These are phyloP conservation scores for Neonectria punicea DNA, from an alignment of 2,329 filamentous ascomycete species.

Conservation along the genomic window DNA sequence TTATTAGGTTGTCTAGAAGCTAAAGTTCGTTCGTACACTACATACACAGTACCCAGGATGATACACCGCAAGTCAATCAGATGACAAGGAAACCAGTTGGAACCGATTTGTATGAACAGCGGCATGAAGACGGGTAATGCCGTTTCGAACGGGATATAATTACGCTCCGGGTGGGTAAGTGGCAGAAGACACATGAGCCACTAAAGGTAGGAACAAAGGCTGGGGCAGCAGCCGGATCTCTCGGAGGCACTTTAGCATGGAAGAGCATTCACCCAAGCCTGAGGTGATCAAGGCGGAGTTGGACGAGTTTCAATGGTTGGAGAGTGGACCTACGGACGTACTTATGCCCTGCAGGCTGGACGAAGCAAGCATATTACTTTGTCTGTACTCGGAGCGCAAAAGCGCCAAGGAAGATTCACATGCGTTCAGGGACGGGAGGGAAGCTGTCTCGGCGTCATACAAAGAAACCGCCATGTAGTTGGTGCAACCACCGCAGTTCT, in stretches of 20 bases:
- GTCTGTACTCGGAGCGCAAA: background rate
- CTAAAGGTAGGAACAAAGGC: background rate
- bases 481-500: background rate
- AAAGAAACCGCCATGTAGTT: background rate
- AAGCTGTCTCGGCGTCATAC: background rate
- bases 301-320: background rate
- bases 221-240: slow-evolving; percentile 26
- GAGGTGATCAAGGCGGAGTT: background rate
- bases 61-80: background rate
- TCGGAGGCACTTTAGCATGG: slow-evolving; percentile 16
- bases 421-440: background rate
- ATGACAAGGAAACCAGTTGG: background rate
- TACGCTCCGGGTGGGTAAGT: background rate
- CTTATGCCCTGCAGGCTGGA: background rate
- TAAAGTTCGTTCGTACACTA: background rate
- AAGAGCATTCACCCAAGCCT: background rate
- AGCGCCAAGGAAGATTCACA: background rate
- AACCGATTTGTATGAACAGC: background rate
- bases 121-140: background rate
- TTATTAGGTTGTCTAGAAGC: background rate
- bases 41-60: background rate
- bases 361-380: too few relatives aligned
- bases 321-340: background rate
- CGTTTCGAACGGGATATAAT: background rate
- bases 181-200: background rate